phyloP scores from a whole-genome alignment of 2,329 filamentous ascomycete species.

The Samsoniella hepiali region DNA sequence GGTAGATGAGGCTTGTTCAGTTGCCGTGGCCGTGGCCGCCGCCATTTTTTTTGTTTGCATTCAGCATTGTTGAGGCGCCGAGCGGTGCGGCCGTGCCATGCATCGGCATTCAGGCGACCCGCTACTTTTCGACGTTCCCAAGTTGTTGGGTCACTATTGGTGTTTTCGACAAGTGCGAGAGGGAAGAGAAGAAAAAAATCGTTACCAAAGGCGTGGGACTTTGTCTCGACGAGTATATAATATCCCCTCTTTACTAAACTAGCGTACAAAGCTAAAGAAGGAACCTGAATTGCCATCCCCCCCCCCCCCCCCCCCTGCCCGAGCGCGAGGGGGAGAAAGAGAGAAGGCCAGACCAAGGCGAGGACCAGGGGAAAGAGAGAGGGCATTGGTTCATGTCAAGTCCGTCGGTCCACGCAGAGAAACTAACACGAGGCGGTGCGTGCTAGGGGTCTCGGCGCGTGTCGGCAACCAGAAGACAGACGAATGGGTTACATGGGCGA shows the following conservation, averaged over 20 bases:
- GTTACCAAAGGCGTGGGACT: not conserved
- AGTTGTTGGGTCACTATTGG: no score
- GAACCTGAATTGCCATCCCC: not conserved
- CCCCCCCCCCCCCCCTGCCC: not conserved
- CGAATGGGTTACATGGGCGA: not conserved
- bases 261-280: not conserved
- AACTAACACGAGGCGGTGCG: not conserved
- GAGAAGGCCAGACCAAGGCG: not conserved
- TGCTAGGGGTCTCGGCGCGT: not conserved
- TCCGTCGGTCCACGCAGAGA: not conserved
- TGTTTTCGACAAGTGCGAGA: not conserved
- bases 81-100: no score
- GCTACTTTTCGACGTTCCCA: no score
- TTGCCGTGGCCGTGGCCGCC: no score
- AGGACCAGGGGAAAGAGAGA: not conserved
- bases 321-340: no score
- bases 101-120: no score
- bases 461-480: not conserved
- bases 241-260: constrained; percentile 3
- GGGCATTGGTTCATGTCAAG: not conserved
- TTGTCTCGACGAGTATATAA: not conserved
- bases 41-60: no score
- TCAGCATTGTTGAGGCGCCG: no score
- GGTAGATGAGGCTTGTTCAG: no score
- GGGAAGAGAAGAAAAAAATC: not conserved